Base-by-base conservation (phyloP, 2,329 filamentous ascomycete species). In the Arachnomyces sp. region DNA sequence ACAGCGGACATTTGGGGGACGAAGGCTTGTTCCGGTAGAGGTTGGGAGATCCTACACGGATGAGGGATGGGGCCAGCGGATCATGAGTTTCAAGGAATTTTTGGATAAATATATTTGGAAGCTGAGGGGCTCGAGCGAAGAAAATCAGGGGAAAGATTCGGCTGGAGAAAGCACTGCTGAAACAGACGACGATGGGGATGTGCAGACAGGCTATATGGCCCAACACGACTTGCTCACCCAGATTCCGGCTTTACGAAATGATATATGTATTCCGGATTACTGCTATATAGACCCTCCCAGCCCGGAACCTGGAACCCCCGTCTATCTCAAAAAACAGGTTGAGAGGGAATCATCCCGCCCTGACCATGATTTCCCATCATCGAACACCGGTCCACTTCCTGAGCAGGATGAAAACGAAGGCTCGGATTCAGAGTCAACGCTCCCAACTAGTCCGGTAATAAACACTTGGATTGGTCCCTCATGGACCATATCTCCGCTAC, bases 381-480 rank as follows among this genome's bases (percentile, higher is more conserved):
- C 20, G 20, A 25, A 25, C 9, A 5, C 20, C 20, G 5, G 9
- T 25, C 20, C 20, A 9, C 5, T 5, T 25, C n/a, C n/a, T n/a
- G 34, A 12, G 12, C 36, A 17, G 9, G 42, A 43, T 15, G 36
- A 35, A 13, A 33, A 42, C 9, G 32, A 34, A 2, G 29, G 37
- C 15, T 39, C 33, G 7, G 47, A 48, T 20, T 31, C 38, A 30
- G 38, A 46, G 17, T 32, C 50, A 17, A 45, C 35, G 6, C 34
- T 55, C 31, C 49, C 55, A 0, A 44, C 36, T 5, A 72, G 77
- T 15, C 86, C 86, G 0, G 68, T 84, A 32, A 71, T 93, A 13
- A 94, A 96, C 61, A 88, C 86, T 6, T 98, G 92, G 92, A 82
- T 96, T 47, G 92, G 92, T 0, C 92, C 92, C 0, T 70, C 79